Evolutionary conservation across 768 basidiomycete species (phyloP).

Genomic region (Gymnopilus junonius): DNA sequence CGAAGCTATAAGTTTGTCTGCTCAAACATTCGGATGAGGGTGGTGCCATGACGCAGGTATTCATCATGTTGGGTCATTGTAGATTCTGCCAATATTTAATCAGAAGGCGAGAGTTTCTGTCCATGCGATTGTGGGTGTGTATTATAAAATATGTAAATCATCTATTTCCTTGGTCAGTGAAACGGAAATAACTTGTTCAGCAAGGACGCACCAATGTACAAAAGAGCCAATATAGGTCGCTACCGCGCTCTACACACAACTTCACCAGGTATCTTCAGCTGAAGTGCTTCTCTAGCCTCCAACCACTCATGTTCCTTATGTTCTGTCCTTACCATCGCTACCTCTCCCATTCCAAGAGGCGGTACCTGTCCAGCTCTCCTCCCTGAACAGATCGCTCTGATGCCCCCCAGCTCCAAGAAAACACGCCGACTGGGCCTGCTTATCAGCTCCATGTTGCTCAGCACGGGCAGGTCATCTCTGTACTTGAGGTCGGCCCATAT

Average conservation of each 20-base stretch:
- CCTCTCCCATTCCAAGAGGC: conserved; percentile 91
- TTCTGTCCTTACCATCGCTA: conserved; percentile 81
- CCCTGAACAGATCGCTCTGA: conserved; percentile 81
- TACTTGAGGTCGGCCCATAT: conserved; percentile 97
- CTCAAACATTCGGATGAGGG: too few species aligned
- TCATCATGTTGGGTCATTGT: too few species aligned
- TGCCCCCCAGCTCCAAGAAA: conserved; percentile 73
- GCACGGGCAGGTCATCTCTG: conserved; percentile 85
- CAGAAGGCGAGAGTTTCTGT: too few species aligned
- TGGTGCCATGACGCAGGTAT: too few species aligned
- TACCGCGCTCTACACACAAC: conserved; percentile 80
- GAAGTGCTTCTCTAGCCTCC: conserved; percentile 91
- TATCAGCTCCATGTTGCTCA: conserved; percentile 79
- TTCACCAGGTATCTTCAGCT: conserved; percentile 80
- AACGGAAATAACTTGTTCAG: not conserved
- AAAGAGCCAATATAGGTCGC: not conserved
- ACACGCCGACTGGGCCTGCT: conserved; percentile 84
- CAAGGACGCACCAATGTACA: not conserved
- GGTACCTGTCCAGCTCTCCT: conserved; percentile 75
- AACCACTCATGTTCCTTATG: conserved; percentile 80
- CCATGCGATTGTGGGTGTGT: not conserved
- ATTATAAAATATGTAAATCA: not conserved
- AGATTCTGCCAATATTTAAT: too few species aligned
- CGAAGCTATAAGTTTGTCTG: not conserved
- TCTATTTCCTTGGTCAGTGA: not conserved